A percentile compares a stretch with the other conserved stretches of the same genome.
Conservation (phyloP, 768 basidiomycete species). For the Xerocomus brunneocitrinus region DNA sequence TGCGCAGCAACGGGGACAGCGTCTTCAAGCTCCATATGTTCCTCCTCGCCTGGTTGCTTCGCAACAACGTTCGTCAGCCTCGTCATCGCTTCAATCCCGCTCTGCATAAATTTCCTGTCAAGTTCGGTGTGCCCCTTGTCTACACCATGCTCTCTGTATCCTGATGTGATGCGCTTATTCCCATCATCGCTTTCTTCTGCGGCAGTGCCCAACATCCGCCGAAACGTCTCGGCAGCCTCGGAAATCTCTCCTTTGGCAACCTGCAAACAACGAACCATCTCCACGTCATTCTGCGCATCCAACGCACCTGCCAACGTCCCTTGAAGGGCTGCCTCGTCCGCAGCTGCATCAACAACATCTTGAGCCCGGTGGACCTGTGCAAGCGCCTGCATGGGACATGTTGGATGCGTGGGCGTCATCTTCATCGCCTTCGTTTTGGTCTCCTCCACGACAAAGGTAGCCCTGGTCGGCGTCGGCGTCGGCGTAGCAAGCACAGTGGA, state of each 20-base stretch:
- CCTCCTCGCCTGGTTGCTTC: not conserved
- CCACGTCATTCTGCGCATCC: slow-evolving; percentile 14
- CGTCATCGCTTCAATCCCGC: slow-evolving; percentile 65
- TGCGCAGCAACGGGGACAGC: not conserved
- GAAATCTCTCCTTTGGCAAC: slow-evolving; percentile 20
- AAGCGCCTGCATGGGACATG: slow-evolving; percentile 10
- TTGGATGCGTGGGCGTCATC: not conserved
- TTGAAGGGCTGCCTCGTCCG: slow-evolving; percentile 21
- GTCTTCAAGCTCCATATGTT: not conserved
- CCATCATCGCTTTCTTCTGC: not conserved
- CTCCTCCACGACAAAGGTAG: slow-evolving; percentile 7
- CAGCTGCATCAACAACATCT: slow-evolving; percentile 21
- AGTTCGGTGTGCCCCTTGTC: slow-evolving; percentile 7
- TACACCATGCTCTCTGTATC: not conserved
- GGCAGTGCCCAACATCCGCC: slow-evolving; percentile 10
- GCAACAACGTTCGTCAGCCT: slow-evolving; percentile 44
- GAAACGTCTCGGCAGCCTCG: slow-evolving; percentile 22
- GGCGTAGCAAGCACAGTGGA: slow-evolving; percentile 3
- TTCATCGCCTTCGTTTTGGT: not conserved
- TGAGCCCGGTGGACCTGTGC: slow-evolving; percentile 19
- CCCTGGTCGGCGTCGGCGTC: slow-evolving; percentile 11
- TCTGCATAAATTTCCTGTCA: slow-evolving; percentile 67
- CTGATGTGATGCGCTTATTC: not conserved
- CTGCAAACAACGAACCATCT: slow-evolving; percentile 21
- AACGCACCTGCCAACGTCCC: slow-evolving; percentile 15